A percentile compares a stretch with the other conserved stretches of the same genome.
phyloP scores from a whole-genome alignment of 306 rosid genomes.

The Medicago ruthenica region DNA sequence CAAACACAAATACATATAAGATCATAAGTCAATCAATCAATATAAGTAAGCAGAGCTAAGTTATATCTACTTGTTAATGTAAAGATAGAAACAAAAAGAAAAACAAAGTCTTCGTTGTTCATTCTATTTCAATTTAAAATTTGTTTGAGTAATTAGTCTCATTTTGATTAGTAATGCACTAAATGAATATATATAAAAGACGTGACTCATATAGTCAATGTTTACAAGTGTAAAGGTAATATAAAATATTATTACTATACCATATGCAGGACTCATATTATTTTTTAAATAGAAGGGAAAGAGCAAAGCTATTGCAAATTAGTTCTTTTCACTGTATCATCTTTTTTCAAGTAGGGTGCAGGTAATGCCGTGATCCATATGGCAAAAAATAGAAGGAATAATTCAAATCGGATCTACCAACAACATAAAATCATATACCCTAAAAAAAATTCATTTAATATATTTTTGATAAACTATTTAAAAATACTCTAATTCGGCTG shows the following conservation, averaged over 20 bases:
- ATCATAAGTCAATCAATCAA: constrained; percentile 3
- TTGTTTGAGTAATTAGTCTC: background rate
- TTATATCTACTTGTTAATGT: background rate
- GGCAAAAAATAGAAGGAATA: background rate
- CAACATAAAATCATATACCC: background rate
- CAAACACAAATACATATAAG: background rate
- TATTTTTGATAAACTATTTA: background rate
- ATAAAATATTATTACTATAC: no score
- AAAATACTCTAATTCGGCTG: background rate
- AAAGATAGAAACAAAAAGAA: background rate
- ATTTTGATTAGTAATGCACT: background rate
- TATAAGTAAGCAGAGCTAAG: background rate
- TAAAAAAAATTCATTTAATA: background rate
- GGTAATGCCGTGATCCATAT: background rate
- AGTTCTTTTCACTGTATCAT: background rate
- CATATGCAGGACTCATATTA: no score
- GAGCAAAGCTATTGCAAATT: background rate
- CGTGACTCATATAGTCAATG: no score
- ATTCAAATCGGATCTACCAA: background rate
- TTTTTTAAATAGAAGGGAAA: background rate
- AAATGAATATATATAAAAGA: background rate
- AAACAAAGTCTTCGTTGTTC: background rate
- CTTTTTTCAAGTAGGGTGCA: background rate
- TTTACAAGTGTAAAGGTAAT: no score
- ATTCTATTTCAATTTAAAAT: background rate